These are phyloP conservation scores for Kodamaea sp. DNA, from an alignment of 1,139 yeast species.

Conservation along the genomic window DNA sequence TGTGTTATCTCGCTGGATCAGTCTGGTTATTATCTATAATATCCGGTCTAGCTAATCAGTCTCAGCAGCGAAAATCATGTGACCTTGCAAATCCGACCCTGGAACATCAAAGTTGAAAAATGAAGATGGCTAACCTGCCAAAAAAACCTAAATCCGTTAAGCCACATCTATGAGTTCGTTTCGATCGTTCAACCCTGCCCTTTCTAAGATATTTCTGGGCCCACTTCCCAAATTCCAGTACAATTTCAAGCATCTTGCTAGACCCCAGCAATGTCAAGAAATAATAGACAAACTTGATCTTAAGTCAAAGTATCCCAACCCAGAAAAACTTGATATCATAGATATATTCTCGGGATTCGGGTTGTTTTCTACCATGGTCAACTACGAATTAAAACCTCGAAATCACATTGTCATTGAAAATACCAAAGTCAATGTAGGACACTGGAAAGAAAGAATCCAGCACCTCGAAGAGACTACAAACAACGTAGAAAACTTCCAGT, in stretches of 20 bases:
- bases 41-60: too few relatives aligned
- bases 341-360: constrained; percentile 68
- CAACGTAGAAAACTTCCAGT: constrained; percentile 31
- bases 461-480: constrained; percentile 23
- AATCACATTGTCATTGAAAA: constrained; percentile 62
- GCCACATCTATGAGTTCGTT: constrained; percentile 11
- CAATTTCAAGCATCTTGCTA: constrained; percentile 23
- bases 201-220: constrained; percentile 20
- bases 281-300: constrained; percentile 47
- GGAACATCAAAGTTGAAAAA: too few relatives aligned
- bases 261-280: constrained; percentile 32
- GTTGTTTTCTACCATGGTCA: constrained; percentile 52
- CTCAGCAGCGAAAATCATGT: too few relatives aligned
- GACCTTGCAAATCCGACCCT: too few relatives aligned
- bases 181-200: constrained; percentile 35
- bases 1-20: too few relatives aligned
- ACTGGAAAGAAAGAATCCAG: constrained; percentile 28
- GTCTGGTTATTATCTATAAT: neutral
- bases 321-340: constrained; percentile 53
- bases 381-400: constrained; percentile 57
- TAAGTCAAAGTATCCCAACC: constrained; percentile 40
- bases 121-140: too few relatives aligned
- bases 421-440: constrained; percentile 36
- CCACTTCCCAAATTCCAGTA: constrained; percentile 25
- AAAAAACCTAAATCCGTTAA: too few relatives aligned